Conservation (phyloP, 1,284 basidiomycete species). For the Veloporphyrellus conicus region DNA sequence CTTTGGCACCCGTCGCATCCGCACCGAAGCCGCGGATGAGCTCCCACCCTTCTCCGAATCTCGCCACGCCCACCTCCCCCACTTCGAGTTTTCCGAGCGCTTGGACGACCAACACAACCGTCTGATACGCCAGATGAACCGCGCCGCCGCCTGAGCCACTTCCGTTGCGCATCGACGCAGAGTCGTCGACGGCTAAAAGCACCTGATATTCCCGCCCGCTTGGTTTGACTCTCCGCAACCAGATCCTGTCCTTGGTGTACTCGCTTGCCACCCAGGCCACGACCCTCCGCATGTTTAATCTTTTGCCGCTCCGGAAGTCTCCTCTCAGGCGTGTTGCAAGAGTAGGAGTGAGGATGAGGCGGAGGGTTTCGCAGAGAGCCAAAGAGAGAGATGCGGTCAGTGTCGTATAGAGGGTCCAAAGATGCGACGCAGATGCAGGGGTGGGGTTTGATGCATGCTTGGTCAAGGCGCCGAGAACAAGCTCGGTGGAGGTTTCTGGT, state of each 20-base stretch:
- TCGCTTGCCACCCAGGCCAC: conserved; percentile 98
- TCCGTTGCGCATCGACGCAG: conserved; percentile 93
- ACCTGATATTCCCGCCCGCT: conserved; percentile 96
- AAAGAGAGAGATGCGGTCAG: conserved; percentile 91
- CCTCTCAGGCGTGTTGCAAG: conserved; percentile 92
- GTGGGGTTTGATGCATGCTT: conserved; percentile 30
- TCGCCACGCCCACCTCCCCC: conserved; percentile 88
- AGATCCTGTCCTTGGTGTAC: conserved; percentile 99
- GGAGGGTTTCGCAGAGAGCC: conserved; percentile 91
- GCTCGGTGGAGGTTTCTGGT: conserved; percentile 33
- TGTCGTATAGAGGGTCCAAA: conserved; percentile 89
- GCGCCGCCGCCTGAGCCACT: conserved; percentile 83
- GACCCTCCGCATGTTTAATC: conserved; percentile 99
- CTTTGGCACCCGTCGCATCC: conserved; percentile 41
- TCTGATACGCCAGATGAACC: conserved; percentile 92
- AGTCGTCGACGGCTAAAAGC: conserved; percentile 92
- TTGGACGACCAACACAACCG: conserved; percentile 87
- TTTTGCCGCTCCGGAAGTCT: conserved; percentile 96
- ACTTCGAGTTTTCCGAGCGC: conserved; percentile 91
- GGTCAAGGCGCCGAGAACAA: conserved; percentile 64
- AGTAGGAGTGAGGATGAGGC: conserved; percentile 94
- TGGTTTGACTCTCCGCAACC: conserved; percentile 92
- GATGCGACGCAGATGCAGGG: conserved; percentile 47
- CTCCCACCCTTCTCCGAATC: conserved; percentile 87
- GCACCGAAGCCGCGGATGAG: conserved; percentile 83